Conservation (phyloP, 139 green algal species). For the Chlamydomonas schloesseri region DNA sequence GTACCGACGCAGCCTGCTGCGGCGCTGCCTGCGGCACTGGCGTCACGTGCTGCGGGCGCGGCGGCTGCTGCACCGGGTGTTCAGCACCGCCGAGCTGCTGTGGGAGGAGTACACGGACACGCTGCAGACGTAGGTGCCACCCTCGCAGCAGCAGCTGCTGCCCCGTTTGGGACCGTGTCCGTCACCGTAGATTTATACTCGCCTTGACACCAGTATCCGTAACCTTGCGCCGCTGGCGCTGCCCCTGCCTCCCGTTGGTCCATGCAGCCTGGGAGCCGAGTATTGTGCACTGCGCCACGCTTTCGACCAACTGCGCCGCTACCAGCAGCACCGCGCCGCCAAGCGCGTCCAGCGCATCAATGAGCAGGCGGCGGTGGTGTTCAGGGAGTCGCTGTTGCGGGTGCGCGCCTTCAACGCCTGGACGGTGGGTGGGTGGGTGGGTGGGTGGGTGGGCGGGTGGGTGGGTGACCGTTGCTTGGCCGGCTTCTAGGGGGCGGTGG, state of each 20-base stretch:
- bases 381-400: slow-evolving; percentile 8
- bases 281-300: slow-evolving; percentile 8
- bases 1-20: background rate
- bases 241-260: no score
- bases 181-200: no score
- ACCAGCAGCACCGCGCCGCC: background rate
- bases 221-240: no score
- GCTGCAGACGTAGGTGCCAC: background rate
- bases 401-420: slow-evolving; percentile 14
- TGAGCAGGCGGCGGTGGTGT: background rate
- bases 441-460: no score
- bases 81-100: slow-evolving; percentile 3
- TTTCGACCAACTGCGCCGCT: slow-evolving; percentile 10
- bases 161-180: no score
- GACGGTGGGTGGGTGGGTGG: slow-evolving; percentile 25
- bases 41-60: background rate
- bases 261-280: slow-evolving; percentile 6
- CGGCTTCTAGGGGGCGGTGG: no score
- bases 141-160: no score
- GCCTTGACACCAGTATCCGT: no score
- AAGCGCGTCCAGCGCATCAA: slow-evolving; percentile 25
- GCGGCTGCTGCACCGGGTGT: slow-evolving; percentile 9
- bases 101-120: slow-evolving; percentile 20
- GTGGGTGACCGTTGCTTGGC: no score
- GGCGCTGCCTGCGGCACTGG: slow-evolving; percentile 5